Percentiles rank a stretch among this genome's conserved stretches.
Conservation (phyloP, 805 yeast species). For the Metahyphopichia silvanorum region DNA sequence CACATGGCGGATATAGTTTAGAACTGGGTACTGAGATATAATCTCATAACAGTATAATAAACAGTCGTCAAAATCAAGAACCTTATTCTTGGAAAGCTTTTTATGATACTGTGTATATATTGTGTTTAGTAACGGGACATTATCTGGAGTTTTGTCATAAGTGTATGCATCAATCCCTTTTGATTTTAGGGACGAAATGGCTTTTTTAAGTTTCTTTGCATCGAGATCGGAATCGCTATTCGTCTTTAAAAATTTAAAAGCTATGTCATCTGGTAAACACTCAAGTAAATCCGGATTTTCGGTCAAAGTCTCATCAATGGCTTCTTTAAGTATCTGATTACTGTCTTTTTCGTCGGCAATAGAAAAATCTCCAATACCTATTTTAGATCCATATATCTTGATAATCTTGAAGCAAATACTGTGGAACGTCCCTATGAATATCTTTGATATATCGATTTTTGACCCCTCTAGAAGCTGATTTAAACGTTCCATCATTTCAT, state of each 20-base stretch:
- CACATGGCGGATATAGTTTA: slow-evolving; percentile 59
- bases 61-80: slow-evolving; percentile 84
- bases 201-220: slow-evolving; percentile 34
- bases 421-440: slow-evolving; percentile 88
- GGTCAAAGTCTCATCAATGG: slow-evolving; percentile 24
- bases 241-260: slow-evolving; percentile 7
- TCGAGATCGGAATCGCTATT: slow-evolving; percentile 31
- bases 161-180: slow-evolving; percentile 45
- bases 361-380: slow-evolving; percentile 45
- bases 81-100: slow-evolving; percentile 35
- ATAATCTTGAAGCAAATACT: slow-evolving; percentile 68
- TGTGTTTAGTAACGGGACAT: slow-evolving; percentile 14
- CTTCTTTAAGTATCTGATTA: slow-evolving; percentile 40
- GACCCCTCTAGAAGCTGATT: slow-evolving; percentile 26
- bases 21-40: slow-evolving; percentile 43
- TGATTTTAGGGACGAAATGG: slow-evolving; percentile 58
- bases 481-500: slow-evolving; percentile 73
- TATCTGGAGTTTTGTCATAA: slow-evolving; percentile 15
- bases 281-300: slow-evolving; percentile 16
- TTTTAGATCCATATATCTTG: slow-evolving; percentile 47
- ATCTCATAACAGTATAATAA: slow-evolving; percentile 54
- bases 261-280: slow-evolving; percentile 11
- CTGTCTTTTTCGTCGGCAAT: slow-evolving; percentile 70
- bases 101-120: slow-evolving; percentile 55
- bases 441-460: slow-evolving; percentile 34